Evolutionary conservation across 2,329 filamentous ascomycete genomes (phyloP).

Genomic region (Knoxdaviesia capensis): DNA sequence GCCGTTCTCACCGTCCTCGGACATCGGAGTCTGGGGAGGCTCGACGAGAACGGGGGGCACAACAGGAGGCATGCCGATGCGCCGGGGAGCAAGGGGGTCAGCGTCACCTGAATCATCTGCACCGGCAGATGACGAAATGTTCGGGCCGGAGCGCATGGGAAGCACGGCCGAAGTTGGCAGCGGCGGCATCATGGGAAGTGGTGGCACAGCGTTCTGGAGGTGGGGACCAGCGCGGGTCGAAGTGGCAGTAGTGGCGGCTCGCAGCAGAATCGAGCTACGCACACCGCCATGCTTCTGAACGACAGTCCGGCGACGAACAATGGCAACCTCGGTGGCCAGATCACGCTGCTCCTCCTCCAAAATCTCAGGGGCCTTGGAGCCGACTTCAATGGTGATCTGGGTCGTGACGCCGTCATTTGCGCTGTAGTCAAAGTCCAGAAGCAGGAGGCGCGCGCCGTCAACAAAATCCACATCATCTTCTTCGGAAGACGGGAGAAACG

Average conservation of each 20-base stretch:
- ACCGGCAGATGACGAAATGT: background rate
- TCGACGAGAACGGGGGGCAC: slow-evolving; percentile 6
- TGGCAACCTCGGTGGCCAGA: slow-evolving; percentile 58
- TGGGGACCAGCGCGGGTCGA: slow-evolving; percentile 7
- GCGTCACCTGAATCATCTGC: slow-evolving; percentile 18
- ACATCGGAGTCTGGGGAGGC: background rate
- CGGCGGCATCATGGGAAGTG: slow-evolving; percentile 10
- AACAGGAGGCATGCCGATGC: slow-evolving; percentile 17
- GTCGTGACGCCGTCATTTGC: slow-evolving; percentile 30
- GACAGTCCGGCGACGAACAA: slow-evolving; percentile 56
- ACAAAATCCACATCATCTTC: slow-evolving; percentile 56
- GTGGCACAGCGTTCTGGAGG: slow-evolving; percentile 8
- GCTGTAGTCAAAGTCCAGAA: slow-evolving; percentile 56
- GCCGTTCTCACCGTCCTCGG: slow-evolving; percentile 21
- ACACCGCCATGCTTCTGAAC: slow-evolving; percentile 34
- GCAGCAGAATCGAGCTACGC: slow-evolving; percentile 22
- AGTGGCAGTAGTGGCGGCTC: slow-evolving; percentile 23
- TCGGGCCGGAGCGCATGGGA: slow-evolving; percentile 3
- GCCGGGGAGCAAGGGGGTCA: slow-evolving; percentile 32
- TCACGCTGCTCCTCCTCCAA: slow-evolving; percentile 56
- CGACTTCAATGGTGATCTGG: slow-evolving; percentile 48
- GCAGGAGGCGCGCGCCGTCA: slow-evolving; percentile 54
- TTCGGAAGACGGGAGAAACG: slow-evolving; percentile 35
- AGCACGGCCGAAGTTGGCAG: background rate
- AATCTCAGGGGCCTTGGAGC: slow-evolving; percentile 45